Evolutionary conservation across 2,329 filamentous ascomycete species (phyloP), one percentile per base, ranked within the genome.

Genomic region (Basipetospora chlamydospora): DNA sequence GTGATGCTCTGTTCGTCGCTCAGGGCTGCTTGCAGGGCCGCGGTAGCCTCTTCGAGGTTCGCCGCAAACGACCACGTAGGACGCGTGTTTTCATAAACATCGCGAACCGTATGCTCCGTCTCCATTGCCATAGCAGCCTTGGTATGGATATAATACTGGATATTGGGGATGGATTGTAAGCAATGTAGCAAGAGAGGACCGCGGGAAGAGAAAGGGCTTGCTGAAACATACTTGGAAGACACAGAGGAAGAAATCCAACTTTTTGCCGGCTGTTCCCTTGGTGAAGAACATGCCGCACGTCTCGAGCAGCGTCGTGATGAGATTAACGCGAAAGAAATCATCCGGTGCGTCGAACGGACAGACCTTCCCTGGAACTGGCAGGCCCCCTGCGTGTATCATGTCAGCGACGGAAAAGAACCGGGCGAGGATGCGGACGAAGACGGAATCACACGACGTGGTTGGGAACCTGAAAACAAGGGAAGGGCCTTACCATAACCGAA

Each of bases 241-340:
- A 0, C 81, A 88, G 42, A 98, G 65, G 58, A 96, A 98, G 56
- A 94, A 96, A 51, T 98, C 90, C 8, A 98, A 70, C 59, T 96
- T 98, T 66, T 96, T 96, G 56, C 87, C 92, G 2, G 87, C 83
- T 29, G 80, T 77, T 6, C 92, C 90, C 48, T 88, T 80, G 55
- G 90, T 90, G 49, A 95, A 98, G 61, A 88, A 98, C 56, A 92
- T 80, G 38, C 92, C 90, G 46, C 88, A 96, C 1, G 87, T 95
- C 57, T 98, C 92, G 4, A 98, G 69, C 33, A 98, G 67, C 11
- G 80, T 92, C 44, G 86, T 82, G 21, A 92, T 78, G 25, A 98
- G 67, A 9, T 90, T 84, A 50, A 96, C 87, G 36, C 90, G 82
- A 59, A 98, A 98, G 59, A 82, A 96, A 51, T 98, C 92, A 52